Evolutionary conservation across 768 basidiomycete species (phyloP), one percentile per base, ranked within the genome.

Genomic region (Tricholoma hemisulphureum): DNA sequence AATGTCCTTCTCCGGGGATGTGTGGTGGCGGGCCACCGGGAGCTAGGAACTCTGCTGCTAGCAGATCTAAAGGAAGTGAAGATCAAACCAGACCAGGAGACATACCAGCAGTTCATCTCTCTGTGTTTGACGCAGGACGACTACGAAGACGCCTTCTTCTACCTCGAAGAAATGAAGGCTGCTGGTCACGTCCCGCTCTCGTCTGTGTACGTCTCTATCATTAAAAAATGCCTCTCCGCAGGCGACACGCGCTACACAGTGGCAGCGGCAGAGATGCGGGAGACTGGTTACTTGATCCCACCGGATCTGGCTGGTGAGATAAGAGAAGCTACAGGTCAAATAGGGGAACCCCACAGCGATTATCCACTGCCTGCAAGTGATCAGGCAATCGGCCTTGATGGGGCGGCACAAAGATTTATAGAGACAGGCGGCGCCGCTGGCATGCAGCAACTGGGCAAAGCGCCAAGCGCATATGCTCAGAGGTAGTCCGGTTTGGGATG

Each of bases 81-180:
- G 31, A 65, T 91, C 58, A 73, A 75, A 55, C 84, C 86, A 16
- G 77, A 92, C 66, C 69, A 72, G 35, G 72, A 74, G 26, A 91
- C 87, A 2, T 93, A 86, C 69, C 82, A 86, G 63, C 77, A 78
- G 29, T 79, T 93, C 72, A 82, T 95, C 59, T 61, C 74, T 10
- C 80, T 95, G 3, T 88, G 85, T 65, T 78, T 95, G 13, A 84
- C 85, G 0, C 87, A 90, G 65, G 70, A 81, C 7, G 77, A 75
- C 2, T 95, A 93, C 70, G 92, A 94, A 66, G 91, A 93, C 59
- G 91, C 92, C 0, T 95, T 95, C 73, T 87, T 85, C 67, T 93
- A 91, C 71, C 79, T 96, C 29, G 92, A 94, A 68, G 88, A 91
- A 75, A 91, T 93, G 89, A 94, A 95, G 70, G 72, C 77, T 0